These are phyloP conservation scores for Talaromyces sp. DNA, from an alignment of 2,329 filamentous ascomycete genomes.

Conservation along the genomic window DNA sequence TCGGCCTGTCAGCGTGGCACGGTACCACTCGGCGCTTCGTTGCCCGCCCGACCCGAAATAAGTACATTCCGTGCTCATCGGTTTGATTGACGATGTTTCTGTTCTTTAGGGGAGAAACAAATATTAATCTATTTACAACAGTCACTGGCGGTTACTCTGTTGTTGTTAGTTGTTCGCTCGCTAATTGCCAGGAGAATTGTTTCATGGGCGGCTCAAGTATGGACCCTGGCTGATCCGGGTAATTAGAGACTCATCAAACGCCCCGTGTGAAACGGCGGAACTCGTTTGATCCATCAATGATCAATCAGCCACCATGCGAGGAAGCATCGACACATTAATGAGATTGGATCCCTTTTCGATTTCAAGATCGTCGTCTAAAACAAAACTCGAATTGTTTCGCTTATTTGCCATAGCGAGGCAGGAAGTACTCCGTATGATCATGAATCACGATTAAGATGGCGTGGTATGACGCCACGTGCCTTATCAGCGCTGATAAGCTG, in stretches of 20 bases:
- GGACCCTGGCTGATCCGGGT: background rate
- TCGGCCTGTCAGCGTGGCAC: background rate
- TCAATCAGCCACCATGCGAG: background rate
- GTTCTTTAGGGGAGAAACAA: background rate
- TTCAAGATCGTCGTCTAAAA: background rate
- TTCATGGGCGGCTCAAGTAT: background rate
- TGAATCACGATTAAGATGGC: background rate
- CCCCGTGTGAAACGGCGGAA: background rate
- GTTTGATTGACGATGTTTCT: background rate
- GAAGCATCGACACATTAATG: background rate
- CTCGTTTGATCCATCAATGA: background rate
- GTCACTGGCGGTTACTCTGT: too few species aligned
- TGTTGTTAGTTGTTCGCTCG: background rate
- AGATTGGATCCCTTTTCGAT: background rate
- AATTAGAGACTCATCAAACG: background rate
- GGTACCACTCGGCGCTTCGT: background rate
- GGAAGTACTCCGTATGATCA: background rate
- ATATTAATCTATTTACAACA: background rate
- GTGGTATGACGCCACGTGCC: background rate
- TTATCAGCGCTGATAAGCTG: conserved; percentile 7
- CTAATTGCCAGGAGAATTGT: conserved; percentile 6
- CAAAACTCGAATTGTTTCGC: background rate
- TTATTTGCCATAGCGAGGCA: background rate
- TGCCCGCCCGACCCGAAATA: background rate
- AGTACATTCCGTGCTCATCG: background rate